Percentiles rank a stretch among this genome's conserved stretches.
phyloP scores from a whole-genome alignment of 345 rosid species.

The Aethionema arabicum region DNA sequence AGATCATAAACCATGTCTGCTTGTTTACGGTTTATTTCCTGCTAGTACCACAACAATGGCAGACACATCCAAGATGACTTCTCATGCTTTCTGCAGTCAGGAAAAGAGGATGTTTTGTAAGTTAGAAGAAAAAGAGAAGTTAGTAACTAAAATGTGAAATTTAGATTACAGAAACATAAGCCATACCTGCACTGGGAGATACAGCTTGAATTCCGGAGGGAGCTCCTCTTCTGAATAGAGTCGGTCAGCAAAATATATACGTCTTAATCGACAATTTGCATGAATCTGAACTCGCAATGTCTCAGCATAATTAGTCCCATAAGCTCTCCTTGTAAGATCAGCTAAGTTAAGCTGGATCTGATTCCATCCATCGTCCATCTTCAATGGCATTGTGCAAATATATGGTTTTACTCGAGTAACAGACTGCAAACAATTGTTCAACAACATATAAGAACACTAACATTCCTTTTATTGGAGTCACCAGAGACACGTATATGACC shows the following conservation, averaged over 20 bases:
- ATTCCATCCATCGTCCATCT: constrained; percentile 97
- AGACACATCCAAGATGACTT: neutral
- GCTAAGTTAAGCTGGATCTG: constrained; percentile 91
- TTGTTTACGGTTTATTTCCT: constrained; percentile 12
- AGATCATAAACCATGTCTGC: neutral
- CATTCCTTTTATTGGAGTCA: too few species aligned
- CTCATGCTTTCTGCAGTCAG: constrained; percentile 56
- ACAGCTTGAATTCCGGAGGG: constrained; percentile 90
- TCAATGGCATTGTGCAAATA: constrained; percentile 92
- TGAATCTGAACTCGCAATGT: constrained; percentile 95
- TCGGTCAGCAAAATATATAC: constrained; percentile 91
- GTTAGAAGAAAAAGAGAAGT: neutral
- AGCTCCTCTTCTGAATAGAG: constrained; percentile 97
- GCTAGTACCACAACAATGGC: neutral
- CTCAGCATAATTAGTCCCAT: constrained; percentile 95
- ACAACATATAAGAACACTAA: constrained; percentile 13
- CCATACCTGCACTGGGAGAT: constrained; percentile 88
- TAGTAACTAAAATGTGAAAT: neutral
- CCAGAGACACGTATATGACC: too few species aligned
- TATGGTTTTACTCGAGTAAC: constrained; percentile 93
- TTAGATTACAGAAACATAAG: constrained; percentile 4
- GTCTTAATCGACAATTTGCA: constrained; percentile 86
- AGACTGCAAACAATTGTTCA: constrained; percentile 44
- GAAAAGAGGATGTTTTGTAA: constrained; percentile 8
- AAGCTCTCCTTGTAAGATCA: constrained; percentile 90